phyloP scores from a whole-genome alignment of 2,329 filamentous ascomycete genomes.

The Claviceps fusiformis region DNA sequence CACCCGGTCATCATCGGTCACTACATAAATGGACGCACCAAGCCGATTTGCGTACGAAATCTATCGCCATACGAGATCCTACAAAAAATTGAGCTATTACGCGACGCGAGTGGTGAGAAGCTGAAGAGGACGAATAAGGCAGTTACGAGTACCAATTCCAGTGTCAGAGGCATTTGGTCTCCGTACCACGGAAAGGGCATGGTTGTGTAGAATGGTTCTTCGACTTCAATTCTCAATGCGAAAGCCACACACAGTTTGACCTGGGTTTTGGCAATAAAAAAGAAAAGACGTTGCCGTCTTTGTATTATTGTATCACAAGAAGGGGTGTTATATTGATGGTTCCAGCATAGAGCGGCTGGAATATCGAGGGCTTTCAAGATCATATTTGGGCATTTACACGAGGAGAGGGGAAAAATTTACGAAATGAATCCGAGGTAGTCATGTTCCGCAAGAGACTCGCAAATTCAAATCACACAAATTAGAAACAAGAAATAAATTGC shows the following conservation, averaged over 20 bases:
- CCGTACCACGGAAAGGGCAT: conserved; percentile 51
- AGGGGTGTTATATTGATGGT: conserved; percentile 6
- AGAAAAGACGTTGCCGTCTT: conserved; percentile 8
- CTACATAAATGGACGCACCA: conserved; percentile 83
- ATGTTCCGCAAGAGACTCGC: neutral
- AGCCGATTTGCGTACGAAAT: conserved; percentile 81
- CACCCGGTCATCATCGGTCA: conserved; percentile 81
- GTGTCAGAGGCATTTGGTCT: conserved; percentile 58
- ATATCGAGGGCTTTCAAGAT: conserved; percentile 7
- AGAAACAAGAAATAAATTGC: neutral
- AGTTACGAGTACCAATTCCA: conserved; percentile 48
- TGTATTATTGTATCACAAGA: conserved; percentile 15
- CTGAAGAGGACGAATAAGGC: conserved; percentile 49
- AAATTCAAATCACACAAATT: neutral
- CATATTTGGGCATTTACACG: neutral
- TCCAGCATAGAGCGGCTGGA: conserved; percentile 16
- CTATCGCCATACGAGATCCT: conserved; percentile 67
- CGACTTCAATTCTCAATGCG: neutral
- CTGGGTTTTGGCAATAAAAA: conserved; percentile 2
- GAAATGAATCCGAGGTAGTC: neutral
- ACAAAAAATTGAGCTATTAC: conserved; percentile 61
- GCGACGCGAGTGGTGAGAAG: conserved; percentile 65
- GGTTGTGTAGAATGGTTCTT: conserved; percentile 28
- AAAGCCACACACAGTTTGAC: neutral
- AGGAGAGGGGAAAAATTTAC: neutral